Conservation (phyloP, 306 rosid species). For the Notholithocarpus densiflorus region DNA sequence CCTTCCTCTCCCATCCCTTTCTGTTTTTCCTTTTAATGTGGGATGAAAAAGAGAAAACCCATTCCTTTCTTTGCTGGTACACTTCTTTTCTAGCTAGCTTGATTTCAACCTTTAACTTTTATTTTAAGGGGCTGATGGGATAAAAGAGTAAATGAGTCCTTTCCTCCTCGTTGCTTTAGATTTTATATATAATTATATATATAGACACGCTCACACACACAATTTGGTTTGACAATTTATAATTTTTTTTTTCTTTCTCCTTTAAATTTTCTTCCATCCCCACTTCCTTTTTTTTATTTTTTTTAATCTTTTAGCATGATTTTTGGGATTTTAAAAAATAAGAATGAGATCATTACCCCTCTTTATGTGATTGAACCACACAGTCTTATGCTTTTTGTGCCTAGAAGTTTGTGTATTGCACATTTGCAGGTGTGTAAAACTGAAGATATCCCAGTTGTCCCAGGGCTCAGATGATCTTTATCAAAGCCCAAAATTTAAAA, state of each 20-base stretch:
- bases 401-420: constrained; percentile 29
- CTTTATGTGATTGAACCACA: constrained; percentile 36
- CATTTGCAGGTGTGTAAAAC: constrained; percentile 19
- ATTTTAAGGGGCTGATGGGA: constrained; percentile 20
- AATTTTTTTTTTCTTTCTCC: not conserved
- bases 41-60: constrained; percentile 35
- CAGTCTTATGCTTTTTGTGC: constrained; percentile 26
- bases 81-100: constrained; percentile 30
- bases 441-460: constrained; percentile 24
- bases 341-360: constrained; percentile 7
- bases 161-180: constrained; percentile 16
- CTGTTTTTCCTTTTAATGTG: constrained; percentile 44
- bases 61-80: constrained; percentile 28
- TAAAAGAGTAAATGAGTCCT: constrained; percentile 18
- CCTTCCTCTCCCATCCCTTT: constrained; percentile 15
- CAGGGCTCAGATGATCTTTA: constrained; percentile 20
- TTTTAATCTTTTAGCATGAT: constrained; percentile 22
- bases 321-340: constrained; percentile 20
- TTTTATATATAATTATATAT: not conserved
- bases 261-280: not conserved
- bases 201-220: not conserved
- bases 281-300: not conserved
- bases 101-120: constrained; percentile 47
- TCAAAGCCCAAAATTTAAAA: constrained; percentile 3
- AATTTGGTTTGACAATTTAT: constrained; percentile 14